Evolutionary conservation across 176 grass and related monocot genomes (phyloP).

Genomic region (Phoenix roebelenii): DNA sequence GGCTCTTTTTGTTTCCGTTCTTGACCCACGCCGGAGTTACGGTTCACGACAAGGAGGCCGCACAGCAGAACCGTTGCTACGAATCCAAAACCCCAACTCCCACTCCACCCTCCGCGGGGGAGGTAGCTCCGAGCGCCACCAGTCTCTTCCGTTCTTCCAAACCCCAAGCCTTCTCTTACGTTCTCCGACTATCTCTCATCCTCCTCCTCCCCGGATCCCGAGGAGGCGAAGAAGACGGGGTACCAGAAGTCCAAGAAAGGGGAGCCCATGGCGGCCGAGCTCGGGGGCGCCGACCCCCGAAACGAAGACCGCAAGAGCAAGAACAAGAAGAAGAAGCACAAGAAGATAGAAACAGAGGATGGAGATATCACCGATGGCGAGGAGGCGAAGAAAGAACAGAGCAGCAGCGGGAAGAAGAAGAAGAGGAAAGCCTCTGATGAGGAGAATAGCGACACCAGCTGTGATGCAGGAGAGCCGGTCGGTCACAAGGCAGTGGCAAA

Average conservation of each 20-base stretch:
- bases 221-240: slow-evolving; percentile 49
- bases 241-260: slow-evolving; percentile 4
- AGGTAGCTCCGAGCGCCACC: neutral
- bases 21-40: too few relatives aligned
- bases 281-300: neutral
- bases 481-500: neutral
- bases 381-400: slow-evolving; percentile 52
- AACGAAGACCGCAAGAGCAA: too few relatives aligned
- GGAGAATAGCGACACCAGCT: slow-evolving; percentile 43
- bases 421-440: slow-evolving; percentile 23
- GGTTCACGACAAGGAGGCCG: too few relatives aligned
- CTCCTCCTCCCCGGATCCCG: slow-evolving; percentile 28
- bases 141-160: neutral
- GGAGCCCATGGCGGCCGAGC: neutral
- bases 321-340: neutral
- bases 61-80: too few relatives aligned
- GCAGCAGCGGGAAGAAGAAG: slow-evolving; percentile 33
- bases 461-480: slow-evolving; percentile 21
- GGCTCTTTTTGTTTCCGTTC: too few relatives aligned
- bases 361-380: slow-evolving; percentile 10
- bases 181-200: slow-evolving; percentile 12
- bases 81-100: too few relatives aligned
- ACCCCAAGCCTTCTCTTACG: slow-evolving; percentile 47
- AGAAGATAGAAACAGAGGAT: slow-evolving; percentile 34
- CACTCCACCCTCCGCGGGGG: too few relatives aligned